Percentiles rank a stretch among this genome's conserved stretches.
Evolutionary conservation across 139 green algal genomes (phyloP).

Genomic region (Spirogloea muscicola): DNA sequence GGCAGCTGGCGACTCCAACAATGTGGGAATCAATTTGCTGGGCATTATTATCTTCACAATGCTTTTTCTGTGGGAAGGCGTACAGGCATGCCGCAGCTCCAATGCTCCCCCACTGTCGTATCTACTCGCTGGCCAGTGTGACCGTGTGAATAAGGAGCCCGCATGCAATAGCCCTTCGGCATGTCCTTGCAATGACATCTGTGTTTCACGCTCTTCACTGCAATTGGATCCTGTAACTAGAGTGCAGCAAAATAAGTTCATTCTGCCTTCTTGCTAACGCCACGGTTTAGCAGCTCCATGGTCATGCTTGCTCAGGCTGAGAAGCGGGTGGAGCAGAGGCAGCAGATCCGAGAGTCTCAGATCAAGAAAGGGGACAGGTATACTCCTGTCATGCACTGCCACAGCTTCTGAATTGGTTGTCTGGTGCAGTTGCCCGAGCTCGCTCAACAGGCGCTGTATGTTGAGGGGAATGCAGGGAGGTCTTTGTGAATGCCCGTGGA

Average conservation of each 20-base stretch:
- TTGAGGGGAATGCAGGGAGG: conserved; percentile 46
- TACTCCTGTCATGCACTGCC: background rate
- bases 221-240: background rate
- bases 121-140: background rate
- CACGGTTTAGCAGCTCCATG: background rate
- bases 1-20: conserved; percentile 1
- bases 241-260: too few species aligned
- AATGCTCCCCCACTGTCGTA: background rate
- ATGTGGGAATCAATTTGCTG: conserved; percentile 51
- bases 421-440: background rate
- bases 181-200: too few species aligned
- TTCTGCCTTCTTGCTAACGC: too few species aligned
- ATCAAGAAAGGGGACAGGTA: conserved; percentile 55
- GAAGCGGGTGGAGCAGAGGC: conserved; percentile 45
- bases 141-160: background rate
- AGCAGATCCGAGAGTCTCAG: conserved; percentile 52
- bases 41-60: conserved; percentile 45
- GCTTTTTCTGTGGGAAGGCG: conserved; percentile 48
- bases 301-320: conserved; percentile 15
- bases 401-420: background rate
- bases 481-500: conserved; percentile 60
- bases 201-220: background rate
- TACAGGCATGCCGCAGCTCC: background rate
- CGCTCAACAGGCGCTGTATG: background rate
- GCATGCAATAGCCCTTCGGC: too few species aligned